Percentiles rank a stretch among this genome's conserved stretches.
These are phyloP conservation scores for Blastobotrys ciferrii DNA, from an alignment of 1,139 yeast genomes.

Conservation along the genomic window DNA sequence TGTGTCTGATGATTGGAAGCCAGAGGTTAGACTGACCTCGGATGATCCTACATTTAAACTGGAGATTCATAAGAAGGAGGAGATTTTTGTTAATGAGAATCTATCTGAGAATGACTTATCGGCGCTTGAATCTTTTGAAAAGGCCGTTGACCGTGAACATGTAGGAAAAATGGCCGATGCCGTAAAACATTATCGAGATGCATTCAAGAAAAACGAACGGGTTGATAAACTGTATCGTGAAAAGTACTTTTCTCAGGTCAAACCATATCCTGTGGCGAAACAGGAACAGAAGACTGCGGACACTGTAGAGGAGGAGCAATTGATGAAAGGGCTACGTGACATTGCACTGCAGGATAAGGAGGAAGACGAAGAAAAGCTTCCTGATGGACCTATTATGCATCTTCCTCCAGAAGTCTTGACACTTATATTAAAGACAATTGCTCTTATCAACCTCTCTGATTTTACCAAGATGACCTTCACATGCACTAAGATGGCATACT, in stretches of 20 bases:
- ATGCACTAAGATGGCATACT: slow-evolving; percentile 58
- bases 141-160: slow-evolving; percentile 69
- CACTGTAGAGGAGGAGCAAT: slow-evolving; percentile 10
- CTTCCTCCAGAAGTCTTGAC: slow-evolving; percentile 67
- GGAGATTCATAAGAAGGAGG: slow-evolving; percentile 7
- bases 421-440: slow-evolving; percentile 52
- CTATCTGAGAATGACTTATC: slow-evolving; percentile 22
- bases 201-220: slow-evolving; percentile 53
- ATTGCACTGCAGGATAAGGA: slow-evolving; percentile 16
- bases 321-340: slow-evolving; percentile 12
- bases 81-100: slow-evolving; percentile 20
- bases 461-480: slow-evolving; percentile 66
- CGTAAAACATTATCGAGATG: slow-evolving; percentile 65
- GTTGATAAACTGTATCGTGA: slow-evolving; percentile 71
- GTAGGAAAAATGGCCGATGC: slow-evolving; percentile 82
- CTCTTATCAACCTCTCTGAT: slow-evolving; percentile 51
- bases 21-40: neutral
- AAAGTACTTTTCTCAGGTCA: slow-evolving; percentile 35
- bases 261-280: neutral
- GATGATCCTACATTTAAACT: neutral
- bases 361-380: slow-evolving; percentile 40
- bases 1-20: neutral
- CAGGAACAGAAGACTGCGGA: slow-evolving; percentile 4
- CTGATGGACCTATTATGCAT: slow-evolving; percentile 48
- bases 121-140: slow-evolving; percentile 65